These are phyloP conservation scores for Penicillium simplicissimum DNA, from an alignment of 495 filamentous ascomycete genomes.

Conservation along the genomic window DNA sequence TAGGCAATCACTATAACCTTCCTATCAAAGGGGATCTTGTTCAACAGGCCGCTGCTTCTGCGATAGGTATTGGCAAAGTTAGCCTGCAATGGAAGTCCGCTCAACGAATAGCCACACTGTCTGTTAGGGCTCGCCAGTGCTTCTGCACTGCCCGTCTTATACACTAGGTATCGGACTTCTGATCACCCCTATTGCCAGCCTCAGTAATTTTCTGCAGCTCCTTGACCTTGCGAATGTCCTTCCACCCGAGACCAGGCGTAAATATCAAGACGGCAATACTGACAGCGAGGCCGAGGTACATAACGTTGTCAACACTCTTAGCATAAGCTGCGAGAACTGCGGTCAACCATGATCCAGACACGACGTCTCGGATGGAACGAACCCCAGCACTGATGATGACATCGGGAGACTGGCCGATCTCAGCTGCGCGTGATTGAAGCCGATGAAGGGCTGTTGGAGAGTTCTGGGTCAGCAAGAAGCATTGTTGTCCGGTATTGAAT, in stretches of 20 bases:
- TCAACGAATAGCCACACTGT: too few species aligned
- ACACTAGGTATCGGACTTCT: too few species aligned
- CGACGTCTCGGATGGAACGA: conserved; percentile 50
- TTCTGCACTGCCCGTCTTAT: too few species aligned
- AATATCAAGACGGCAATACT: conserved; percentile 12
- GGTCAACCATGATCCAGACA: conserved; percentile 39
- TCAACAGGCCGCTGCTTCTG: too few species aligned
- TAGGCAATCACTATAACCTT: too few species aligned
- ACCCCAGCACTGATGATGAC: conserved; percentile 49
- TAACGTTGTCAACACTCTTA: conserved; percentile 24
- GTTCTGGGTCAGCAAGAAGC: too few species aligned
- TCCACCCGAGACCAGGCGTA: conserved; percentile 26
- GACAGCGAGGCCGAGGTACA: conserved; percentile 23
- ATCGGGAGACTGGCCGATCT: conserved; percentile 26
- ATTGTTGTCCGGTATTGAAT: too few species aligned
- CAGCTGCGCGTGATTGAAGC: conserved; percentile 45
- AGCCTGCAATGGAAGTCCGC: too few species aligned
- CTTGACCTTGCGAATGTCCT: conserved; percentile 22
- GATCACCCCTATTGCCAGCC: neutral
- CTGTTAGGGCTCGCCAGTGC: too few species aligned
- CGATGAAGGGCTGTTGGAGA: conserved; percentile 48
- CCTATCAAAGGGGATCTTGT: too few species aligned
- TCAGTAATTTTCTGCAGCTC: neutral
- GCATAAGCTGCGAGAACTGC: conserved; percentile 64
- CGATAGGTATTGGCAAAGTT: too few species aligned